Conservation (phyloP, 306 rosid species). For the Argentina anserina region DNA sequence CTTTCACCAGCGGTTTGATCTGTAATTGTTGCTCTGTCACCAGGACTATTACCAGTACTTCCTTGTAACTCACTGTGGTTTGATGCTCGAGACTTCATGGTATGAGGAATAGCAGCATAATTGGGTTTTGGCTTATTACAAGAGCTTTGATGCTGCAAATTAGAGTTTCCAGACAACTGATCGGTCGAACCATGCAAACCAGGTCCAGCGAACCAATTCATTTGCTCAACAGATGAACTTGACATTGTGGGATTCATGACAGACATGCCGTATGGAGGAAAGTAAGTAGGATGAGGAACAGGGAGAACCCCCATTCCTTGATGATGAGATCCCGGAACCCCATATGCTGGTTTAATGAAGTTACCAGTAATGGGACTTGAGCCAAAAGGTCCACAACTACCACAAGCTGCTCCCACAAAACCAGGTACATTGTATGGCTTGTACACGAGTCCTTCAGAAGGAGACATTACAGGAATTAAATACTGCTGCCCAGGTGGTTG, state of each 20-base stretch:
- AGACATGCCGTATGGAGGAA: slow-evolving; percentile 69
- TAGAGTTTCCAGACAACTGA: slow-evolving; percentile 32
- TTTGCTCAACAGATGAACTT: slow-evolving; percentile 56
- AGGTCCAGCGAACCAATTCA: slow-evolving; percentile 37
- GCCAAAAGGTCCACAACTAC: slow-evolving; percentile 64
- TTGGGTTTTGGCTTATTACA: slow-evolving; percentile 37
- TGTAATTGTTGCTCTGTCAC: slow-evolving; percentile 33
- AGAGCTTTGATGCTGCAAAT: slow-evolving; percentile 42
- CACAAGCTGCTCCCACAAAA: slow-evolving; percentile 49
- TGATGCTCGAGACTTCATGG: slow-evolving; percentile 31
- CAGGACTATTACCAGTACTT: slow-evolving; percentile 63
- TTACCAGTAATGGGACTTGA: slow-evolving; percentile 42
- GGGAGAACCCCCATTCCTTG: slow-evolving; percentile 55
- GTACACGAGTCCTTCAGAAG: slow-evolving; percentile 89
- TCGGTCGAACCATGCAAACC: slow-evolving; percentile 25
- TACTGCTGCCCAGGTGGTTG: slow-evolving; percentile 81
- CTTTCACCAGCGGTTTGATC: slow-evolving; percentile 40
- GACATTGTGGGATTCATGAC: slow-evolving; percentile 46
- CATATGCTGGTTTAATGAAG: slow-evolving; percentile 58
- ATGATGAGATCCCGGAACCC: slow-evolving; percentile 46
- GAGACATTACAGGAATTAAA: slow-evolving; percentile 84
- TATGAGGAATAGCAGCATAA: slow-evolving; percentile 33
- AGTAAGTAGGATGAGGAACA: slow-evolving; percentile 48
- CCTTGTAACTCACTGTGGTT: slow-evolving; percentile 58
- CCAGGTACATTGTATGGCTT: slow-evolving; percentile 86